Base-by-base conservation (phyloP, 164 flowering plant species). In the Sextonia rubra region DNA sequence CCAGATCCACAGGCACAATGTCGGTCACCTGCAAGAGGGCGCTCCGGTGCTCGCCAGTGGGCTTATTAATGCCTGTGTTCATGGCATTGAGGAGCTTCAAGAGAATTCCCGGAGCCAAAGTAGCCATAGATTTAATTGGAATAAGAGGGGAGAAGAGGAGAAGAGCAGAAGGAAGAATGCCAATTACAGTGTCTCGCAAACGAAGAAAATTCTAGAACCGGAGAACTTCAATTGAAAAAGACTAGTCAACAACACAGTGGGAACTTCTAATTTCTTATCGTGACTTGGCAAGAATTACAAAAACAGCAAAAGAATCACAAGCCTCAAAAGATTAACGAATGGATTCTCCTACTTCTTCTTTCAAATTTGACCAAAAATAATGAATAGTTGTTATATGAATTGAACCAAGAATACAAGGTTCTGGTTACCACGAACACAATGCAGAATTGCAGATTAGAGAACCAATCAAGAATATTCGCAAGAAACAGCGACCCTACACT, bases 1-100 rank as follows among this genome's bases (percentile, higher is more conserved):
- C 99, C 12, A 93, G 93, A 73, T 91, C 98, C 0, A 87, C 97
- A 0, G 99, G 99, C 66, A 95, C 92, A 17, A 95, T 95, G 75
- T 93, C 99, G 0, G 99, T 95, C 25, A 95, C 94, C 80, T 95
- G 99, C 62, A 93, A 70, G 12, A 95, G 85, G 5, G 98, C 90
- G 73, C 86, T 93, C 63, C 99, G 78, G 79, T 95, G 88, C 77
- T 93, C 98, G 44, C 90, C 76, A 0, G 97, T 95, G 26, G 98
- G 83, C 73, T 91, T 91, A 4, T 91, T 91, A 4, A 77, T 64
- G 56, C 98, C 97, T 0, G 86, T 79, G 47, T 87, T 81, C 94
- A 95, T 87, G 22, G 90, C 92, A 60, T 93, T 68, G 20, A 95
- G 81, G 2, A 95, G 94, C 87, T 93, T 91, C 79, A 90, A 47